A percentile compares a stretch with the other conserved stretches of the same genome.
These are phyloP conservation scores for Pneumocystis oryctolagi DNA, from an alignment of 1,139 yeast genomes.

Conservation along the genomic window DNA sequence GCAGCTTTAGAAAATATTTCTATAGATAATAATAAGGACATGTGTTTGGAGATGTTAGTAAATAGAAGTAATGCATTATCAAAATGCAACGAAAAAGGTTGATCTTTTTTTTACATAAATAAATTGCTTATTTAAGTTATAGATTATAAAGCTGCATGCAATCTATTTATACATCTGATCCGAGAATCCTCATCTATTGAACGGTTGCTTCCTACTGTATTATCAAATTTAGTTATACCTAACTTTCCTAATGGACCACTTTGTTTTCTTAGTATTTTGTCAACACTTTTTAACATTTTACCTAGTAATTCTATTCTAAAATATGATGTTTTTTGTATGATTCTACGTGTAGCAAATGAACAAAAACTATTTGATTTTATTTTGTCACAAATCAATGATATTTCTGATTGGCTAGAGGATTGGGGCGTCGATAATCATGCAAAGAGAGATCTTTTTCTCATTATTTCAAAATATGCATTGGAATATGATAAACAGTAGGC, in stretches of 20 bases:
- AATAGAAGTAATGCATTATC: slow-evolving; percentile 22
- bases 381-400: slow-evolving; percentile 26
- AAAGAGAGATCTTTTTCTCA: slow-evolving; percentile 20
- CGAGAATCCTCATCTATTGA: slow-evolving; percentile 23
- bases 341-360: slow-evolving; percentile 24
- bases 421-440: slow-evolving; percentile 24
- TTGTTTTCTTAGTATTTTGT: slow-evolving; percentile 25
- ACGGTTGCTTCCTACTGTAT: slow-evolving; percentile 22
- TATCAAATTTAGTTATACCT: slow-evolving; percentile 21
- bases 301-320: slow-evolving; percentile 22
- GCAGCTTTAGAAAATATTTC: slow-evolving; percentile 17
- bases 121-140: neutral
- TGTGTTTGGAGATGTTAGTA: slow-evolving; percentile 23
- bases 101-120: neutral
- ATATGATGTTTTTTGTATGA: slow-evolving; percentile 23
- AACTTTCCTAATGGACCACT: slow-evolving; percentile 18
- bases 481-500: slow-evolving; percentile 5
- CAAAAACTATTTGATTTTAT: slow-evolving; percentile 24
- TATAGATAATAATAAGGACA: slow-evolving; percentile 20
- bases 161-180: slow-evolving; percentile 27
- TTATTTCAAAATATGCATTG: slow-evolving; percentile 20
- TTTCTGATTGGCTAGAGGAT: slow-evolving; percentile 27
- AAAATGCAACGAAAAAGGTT: slow-evolving; percentile 23
- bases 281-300: slow-evolving; percentile 30
- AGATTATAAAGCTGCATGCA: slow-evolving; percentile 31